A percentile compares a stretch with the other conserved stretches of the same genome.
phyloP scores from a whole-genome alignment of 1,284 basidiomycete genomes.

The Vanrija pseudolonga region DNA sequence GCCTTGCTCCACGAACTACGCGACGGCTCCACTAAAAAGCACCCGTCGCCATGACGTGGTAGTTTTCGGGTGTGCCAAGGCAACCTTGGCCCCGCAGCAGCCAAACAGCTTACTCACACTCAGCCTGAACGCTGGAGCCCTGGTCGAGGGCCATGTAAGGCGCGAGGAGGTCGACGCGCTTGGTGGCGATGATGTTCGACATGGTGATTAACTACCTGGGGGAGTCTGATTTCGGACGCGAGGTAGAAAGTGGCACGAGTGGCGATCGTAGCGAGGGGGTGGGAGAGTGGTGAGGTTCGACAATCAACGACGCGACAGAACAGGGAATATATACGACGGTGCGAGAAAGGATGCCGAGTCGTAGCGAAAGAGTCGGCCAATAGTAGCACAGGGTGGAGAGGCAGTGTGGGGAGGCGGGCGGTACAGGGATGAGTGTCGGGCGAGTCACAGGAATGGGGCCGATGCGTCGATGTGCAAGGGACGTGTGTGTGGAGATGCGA shows the following conservation, averaged over 20 bases:
- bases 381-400: neutral
- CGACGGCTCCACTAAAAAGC: slow-evolving; percentile 19
- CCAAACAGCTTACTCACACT: slow-evolving; percentile 70
- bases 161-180: slow-evolving; percentile 76
- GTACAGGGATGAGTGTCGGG: neutral
- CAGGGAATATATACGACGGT: no score
- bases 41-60: neutral
- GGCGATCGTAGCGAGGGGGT: neutral
- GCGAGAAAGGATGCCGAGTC: no score
- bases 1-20: slow-evolving; percentile 4
- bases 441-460: no score
- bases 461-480: no score
- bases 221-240: neutral
- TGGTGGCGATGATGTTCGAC: slow-evolving; percentile 52
- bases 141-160: slow-evolving; percentile 81
- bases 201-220: slow-evolving; percentile 25
- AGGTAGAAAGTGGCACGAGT: neutral
- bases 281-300: neutral
- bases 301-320: neutral
- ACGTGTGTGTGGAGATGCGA: neutral
- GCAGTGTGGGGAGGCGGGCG: no score
- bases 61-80: neutral
- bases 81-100: neutral
- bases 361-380: neutral
- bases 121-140: slow-evolving; percentile 84